Evolutionary conservation across 192 early-diverging fungal genomes (phyloP).

Genomic region (Coemansia sp.): DNA sequence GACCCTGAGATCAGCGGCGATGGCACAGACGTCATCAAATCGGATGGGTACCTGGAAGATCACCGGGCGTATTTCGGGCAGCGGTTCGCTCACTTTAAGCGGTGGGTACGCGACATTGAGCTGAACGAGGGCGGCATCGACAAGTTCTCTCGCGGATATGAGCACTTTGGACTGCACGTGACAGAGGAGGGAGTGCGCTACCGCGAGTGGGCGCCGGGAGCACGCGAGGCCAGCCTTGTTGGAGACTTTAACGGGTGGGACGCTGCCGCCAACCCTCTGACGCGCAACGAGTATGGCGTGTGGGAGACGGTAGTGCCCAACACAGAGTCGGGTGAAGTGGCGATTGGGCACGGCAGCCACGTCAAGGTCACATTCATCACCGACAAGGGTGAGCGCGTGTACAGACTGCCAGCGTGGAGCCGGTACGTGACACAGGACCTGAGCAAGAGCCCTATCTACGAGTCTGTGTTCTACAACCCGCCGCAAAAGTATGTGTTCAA

Average conservation of each 20-base stretch:
- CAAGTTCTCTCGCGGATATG: constrained; percentile 78
- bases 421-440: constrained; percentile 84
- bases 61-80: constrained; percentile 60
- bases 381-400: constrained; percentile 73
- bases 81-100: constrained; percentile 60
- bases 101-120: constrained; percentile 74
- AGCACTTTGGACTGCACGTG: constrained; percentile 79
- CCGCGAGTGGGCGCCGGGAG: constrained; percentile 96
- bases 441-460: constrained; percentile 76
- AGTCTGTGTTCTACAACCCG: constrained; percentile 95
- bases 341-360: constrained; percentile 85
- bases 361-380: constrained; percentile 84
- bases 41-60: constrained; percentile 81
- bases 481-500: constrained; percentile 74
- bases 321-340: constrained; percentile 57
- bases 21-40: constrained; percentile 64
- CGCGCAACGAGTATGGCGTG: constrained; percentile 77
- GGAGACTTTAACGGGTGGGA: constrained; percentile 98
- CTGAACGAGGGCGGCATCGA: constrained; percentile 77
- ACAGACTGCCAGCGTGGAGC: constrained; percentile 91
- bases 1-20: constrained; percentile 53
- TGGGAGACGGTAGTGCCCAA: constrained; percentile 75
- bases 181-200: constrained; percentile 70
- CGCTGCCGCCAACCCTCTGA: constrained; percentile 70
- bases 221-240: constrained; percentile 71